Evolutionary conservation across 371 early-diverging fungal genomes (phyloP), one percentile per base, ranked within the genome.

Genomic region (Syncephalastrum contaminatum): DNA sequence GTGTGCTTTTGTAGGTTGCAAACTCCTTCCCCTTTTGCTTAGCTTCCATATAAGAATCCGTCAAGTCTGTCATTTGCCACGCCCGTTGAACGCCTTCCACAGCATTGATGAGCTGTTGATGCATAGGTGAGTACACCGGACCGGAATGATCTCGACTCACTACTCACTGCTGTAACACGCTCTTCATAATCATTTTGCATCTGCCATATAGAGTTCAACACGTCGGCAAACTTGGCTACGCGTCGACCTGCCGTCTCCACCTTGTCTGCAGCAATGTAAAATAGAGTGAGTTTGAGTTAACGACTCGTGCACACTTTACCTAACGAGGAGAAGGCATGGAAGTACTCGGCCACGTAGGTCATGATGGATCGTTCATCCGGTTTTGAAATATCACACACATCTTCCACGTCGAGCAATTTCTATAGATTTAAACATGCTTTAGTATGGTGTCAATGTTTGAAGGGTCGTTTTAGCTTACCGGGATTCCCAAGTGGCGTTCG

Each of bases 301-400:
- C 40, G 19, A 56, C 1, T 48, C 48, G 0, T 21, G 1, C 13
- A 13, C 14, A 43, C 43, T 50, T 2, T 68, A 75, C 89, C 92
- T 25, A 89, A 81, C 20, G 88, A 87, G 14, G 94, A 91, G 59
- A 97, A 97, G 7, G 97, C 96, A 67, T 97, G 98, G 82, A 96
- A 99, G 69, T 98, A 99, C 72, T 96, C 93, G 8, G 98, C 96
- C 13, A 99, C 95, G 66, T 99, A 99, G 40, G 99, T 98, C 93
- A 98, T 96, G 27, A 99, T 86, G 4, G 97, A 98, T 30, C 90
- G 86, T 58, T 98, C 97, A 80, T 99, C 99, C 13, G 98, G 98
- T 72, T 93, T 94, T 44, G 82, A 67, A n/a, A 90, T 88, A 67
- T 95, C 94, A 57, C 93, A 91, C 21, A 99, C 80, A 74, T 99